These are phyloP conservation scores for Leccinum solheimii DNA, from an alignment of 1,284 basidiomycete genomes.

Conservation along the genomic window DNA sequence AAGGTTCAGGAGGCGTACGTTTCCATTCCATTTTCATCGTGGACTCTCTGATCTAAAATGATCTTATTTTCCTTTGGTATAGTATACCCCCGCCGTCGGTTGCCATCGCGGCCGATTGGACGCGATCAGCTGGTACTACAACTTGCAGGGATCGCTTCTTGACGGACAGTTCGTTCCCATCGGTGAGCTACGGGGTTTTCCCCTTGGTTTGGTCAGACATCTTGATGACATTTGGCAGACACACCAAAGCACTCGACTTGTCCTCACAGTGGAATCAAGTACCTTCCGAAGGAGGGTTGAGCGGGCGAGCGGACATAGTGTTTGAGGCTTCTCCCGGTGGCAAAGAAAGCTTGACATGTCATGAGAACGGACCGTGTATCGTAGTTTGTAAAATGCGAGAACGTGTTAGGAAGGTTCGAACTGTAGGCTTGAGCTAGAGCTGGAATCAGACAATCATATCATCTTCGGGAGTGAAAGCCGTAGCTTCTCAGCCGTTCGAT, in stretches of 20 bases:
- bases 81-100: conserved; percentile 58
- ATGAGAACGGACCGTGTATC: no score
- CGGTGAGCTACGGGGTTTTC: conserved; percentile 37
- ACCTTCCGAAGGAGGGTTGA: conserved; percentile 20
- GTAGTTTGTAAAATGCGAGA: no score
- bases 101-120: conserved; percentile 54
- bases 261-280: conserved; percentile 11
- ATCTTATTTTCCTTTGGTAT: conserved; percentile 15
- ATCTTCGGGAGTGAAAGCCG: no score
- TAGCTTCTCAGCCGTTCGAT: no score
- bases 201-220: not conserved
- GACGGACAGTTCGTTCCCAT: conserved; percentile 65
- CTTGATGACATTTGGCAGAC: conserved; percentile 38
- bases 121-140: conserved; percentile 65
- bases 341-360: no score
- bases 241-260: conserved; percentile 41
- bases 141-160: conserved; percentile 63
- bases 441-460: no score
- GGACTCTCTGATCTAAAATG: not conserved
- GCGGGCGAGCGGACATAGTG: not conserved
- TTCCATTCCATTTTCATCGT: not conserved
- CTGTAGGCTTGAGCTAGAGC: no score
- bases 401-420: no score
- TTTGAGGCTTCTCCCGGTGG: not conserved
- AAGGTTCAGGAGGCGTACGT: conserved; percentile 45